Evolutionary conservation across 176 grass and related monocot genomes (phyloP).

Genomic region (Cenchrus purpureus): DNA sequence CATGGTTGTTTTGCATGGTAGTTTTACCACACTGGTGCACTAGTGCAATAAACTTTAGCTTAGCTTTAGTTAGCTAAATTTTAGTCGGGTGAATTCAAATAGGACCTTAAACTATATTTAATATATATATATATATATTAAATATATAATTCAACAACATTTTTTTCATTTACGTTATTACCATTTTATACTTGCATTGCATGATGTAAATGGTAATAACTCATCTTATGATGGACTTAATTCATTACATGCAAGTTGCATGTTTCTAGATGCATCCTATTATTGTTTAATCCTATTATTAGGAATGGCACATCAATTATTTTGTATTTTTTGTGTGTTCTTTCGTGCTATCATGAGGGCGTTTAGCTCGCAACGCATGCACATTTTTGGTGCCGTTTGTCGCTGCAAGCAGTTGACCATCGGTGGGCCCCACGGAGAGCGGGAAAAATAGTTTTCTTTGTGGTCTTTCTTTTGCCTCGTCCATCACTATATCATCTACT

Average conservation of each 20-base stretch:
- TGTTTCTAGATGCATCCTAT: constrained; percentile 21
- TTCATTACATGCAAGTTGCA: constrained; percentile 31
- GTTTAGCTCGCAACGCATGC: neutral
- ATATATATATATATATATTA: no score
- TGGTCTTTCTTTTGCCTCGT: neutral
- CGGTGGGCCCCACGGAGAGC: neutral
- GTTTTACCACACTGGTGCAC: no score
- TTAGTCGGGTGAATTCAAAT: no score
- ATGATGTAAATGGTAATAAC: constrained; percentile 15
- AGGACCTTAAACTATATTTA: no score
- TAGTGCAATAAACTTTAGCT: no score
- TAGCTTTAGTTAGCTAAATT: no score
- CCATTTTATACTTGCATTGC: no score
- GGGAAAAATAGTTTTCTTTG: neutral
- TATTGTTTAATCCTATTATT: constrained; percentile 17
- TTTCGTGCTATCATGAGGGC: neutral
- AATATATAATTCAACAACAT: no score
- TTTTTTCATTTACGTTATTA: no score
- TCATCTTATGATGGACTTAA: constrained; percentile 5
- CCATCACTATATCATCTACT: neutral
- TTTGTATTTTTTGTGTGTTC: neutral
- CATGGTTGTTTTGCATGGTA: no score
- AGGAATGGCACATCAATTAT: neutral
- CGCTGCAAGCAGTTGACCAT: neutral
- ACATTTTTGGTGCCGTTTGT: neutral